phyloP scores from a whole-genome alignment of 257 asterid genomes.

The Orobanche coerulescens region DNA sequence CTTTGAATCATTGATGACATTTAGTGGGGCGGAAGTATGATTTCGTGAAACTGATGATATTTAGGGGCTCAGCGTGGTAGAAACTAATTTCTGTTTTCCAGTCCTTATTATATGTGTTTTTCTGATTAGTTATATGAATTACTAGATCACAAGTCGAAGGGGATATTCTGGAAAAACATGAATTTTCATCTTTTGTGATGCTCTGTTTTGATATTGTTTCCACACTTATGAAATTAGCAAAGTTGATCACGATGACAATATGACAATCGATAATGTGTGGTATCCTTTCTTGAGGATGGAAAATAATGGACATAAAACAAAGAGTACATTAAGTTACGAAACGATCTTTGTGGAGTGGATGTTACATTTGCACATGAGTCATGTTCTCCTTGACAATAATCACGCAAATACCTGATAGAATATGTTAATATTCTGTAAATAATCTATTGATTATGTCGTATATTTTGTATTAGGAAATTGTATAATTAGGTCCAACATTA shows the following conservation, averaged over 20 bases:
- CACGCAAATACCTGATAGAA: not conserved
- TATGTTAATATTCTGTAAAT: no score
- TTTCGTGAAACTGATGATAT: conserved; percentile 6
- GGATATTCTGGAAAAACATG: not conserved
- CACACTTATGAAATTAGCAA: not conserved
- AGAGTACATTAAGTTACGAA: not conserved
- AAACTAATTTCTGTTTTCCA: not conserved
- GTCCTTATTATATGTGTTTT: not conserved
- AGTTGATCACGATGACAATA: not conserved
- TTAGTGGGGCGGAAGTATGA: not conserved
- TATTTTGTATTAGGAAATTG: no score
- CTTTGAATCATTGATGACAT: not conserved
- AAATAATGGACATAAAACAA: not conserved
- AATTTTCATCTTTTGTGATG: conserved; percentile 10
- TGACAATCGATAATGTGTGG: not conserved
- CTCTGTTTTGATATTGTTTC: conserved; percentile 12
- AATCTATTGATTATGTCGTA: no score
- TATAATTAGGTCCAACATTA: no score
- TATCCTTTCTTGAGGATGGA: not conserved
- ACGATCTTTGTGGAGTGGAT: not conserved
- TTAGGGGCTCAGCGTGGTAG: conserved; percentile 7
- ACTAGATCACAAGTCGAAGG: not conserved
- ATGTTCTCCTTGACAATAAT: not conserved
- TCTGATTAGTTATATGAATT: not conserved
- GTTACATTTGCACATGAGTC: not conserved